phyloP scores from a whole-genome alignment of 768 basidiomycete species.

The Russula compacta region DNA sequence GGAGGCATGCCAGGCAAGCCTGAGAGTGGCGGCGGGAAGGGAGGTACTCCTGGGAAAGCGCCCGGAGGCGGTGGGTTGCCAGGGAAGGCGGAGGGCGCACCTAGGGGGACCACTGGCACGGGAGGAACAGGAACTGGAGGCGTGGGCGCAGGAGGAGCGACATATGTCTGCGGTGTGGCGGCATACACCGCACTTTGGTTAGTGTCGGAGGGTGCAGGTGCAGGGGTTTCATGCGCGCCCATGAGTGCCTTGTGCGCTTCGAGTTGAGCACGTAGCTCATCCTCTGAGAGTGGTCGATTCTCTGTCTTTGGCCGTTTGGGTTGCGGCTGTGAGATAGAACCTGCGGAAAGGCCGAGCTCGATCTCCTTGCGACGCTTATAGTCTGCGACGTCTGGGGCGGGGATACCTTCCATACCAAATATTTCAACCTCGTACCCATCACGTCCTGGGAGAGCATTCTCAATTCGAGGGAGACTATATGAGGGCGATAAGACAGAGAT shows the following conservation, averaged over 20 bases:
- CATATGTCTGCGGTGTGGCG: constrained; percentile 66
- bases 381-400: constrained; percentile 87
- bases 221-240: constrained; percentile 43
- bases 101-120: constrained; percentile 34
- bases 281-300: constrained; percentile 68
- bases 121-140: constrained; percentile 25
- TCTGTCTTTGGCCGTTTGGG: constrained; percentile 76
- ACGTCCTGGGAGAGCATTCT: constrained; percentile 91
- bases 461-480: constrained; percentile 71
- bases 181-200: constrained; percentile 57
- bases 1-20: constrained; percentile 32
- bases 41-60: constrained; percentile 29
- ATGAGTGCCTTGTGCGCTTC: constrained; percentile 88
- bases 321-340: constrained; percentile 72
- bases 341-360: constrained; percentile 78
- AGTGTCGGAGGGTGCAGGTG: constrained; percentile 33
- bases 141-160: constrained; percentile 32
- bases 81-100: constrained; percentile 36
- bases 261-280: constrained; percentile 77
- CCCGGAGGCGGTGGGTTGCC: constrained; percentile 37
- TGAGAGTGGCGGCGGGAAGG: constrained; percentile 28
- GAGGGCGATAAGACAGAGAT: constrained; percentile 8
- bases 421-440: constrained; percentile 99
- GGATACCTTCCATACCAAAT: constrained; percentile 99
- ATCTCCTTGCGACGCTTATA: constrained; percentile 95